These are phyloP conservation scores for Globomyces pollinis-pini DNA, from an alignment of 192 early-diverging fungal genomes.

Conservation along the genomic window DNA sequence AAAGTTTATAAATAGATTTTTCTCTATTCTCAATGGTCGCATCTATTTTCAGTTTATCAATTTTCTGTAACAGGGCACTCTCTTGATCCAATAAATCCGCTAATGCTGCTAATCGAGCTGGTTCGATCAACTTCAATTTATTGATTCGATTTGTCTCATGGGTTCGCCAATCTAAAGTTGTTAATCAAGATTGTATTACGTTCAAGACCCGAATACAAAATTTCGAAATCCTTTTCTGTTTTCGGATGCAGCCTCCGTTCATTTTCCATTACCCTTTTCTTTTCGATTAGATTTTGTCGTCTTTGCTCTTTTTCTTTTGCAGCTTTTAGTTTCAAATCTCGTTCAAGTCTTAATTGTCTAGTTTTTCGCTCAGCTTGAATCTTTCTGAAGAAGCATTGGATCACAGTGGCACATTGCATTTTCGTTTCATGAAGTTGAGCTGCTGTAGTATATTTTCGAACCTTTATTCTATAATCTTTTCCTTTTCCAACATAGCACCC, in stretches of 20 bases:
- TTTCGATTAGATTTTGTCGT: constrained; percentile 35
- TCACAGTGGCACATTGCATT: constrained; percentile 25
- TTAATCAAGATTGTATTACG: constrained; percentile 21
- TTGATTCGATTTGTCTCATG: constrained; percentile 50
- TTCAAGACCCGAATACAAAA: constrained; percentile 50
- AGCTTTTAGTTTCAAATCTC: constrained; percentile 19
- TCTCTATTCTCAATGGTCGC: constrained; percentile 48
- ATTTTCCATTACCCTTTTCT: constrained; percentile 38
- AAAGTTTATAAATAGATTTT: constrained; percentile 26
- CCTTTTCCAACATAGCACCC: constrained; percentile 31
- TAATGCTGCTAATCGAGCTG: constrained; percentile 43
- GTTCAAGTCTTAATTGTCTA: constrained; percentile 19
- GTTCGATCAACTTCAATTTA: constrained; percentile 35
- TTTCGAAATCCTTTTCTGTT: constrained; percentile 48
- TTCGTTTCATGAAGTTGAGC: constrained; percentile 27
- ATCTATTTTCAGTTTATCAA: constrained; percentile 46
- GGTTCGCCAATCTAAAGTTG: constrained; percentile 38
- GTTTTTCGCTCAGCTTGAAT: constrained; percentile 28
- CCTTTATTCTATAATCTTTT: constrained; percentile 25
- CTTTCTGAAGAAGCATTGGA: constrained; percentile 49
- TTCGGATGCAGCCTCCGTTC: constrained; percentile 45
- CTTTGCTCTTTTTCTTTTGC: constrained; percentile 42
- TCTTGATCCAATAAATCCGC: constrained; percentile 54
- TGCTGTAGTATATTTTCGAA: constrained; percentile 36
- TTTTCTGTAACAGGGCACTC: constrained; percentile 49